These are phyloP conservation scores for Penicillium manginii DNA, from an alignment of 495 filamentous ascomycete genomes.

Conservation along the genomic window DNA sequence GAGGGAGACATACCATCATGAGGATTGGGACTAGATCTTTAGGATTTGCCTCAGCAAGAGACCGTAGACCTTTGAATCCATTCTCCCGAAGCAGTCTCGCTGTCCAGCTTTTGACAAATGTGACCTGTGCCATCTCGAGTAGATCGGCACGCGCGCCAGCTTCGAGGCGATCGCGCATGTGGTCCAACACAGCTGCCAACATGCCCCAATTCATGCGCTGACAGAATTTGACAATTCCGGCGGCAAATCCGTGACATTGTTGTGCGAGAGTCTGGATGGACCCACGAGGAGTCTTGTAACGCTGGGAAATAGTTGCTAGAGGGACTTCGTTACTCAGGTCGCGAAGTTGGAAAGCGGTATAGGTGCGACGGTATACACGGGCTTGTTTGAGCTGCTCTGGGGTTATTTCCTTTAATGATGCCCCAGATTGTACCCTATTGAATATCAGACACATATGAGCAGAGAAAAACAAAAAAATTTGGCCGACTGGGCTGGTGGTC, in stretches of 20 bases:
- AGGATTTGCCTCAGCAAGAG: constrained; percentile 68
- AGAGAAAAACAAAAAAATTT: not conserved
- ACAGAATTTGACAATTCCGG: constrained; percentile 77
- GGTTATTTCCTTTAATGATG: constrained; percentile 64
- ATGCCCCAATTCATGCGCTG: constrained; percentile 74
- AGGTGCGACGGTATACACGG: constrained; percentile 76
- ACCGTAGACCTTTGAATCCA: constrained; percentile 68
- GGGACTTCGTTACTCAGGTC: constrained; percentile 82
- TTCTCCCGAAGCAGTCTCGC: constrained; percentile 79
- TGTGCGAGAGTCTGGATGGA: constrained; percentile 73
- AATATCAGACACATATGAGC: not conserved
- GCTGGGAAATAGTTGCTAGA: constrained; percentile 66
- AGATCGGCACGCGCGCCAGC: constrained; percentile 76
- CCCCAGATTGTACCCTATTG: constrained; percentile 65
- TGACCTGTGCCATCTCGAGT: constrained; percentile 72
- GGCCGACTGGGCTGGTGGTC: not conserved
- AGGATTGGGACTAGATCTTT: constrained; percentile 71
- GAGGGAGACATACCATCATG: constrained; percentile 56
- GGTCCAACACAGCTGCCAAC: constrained; percentile 74
- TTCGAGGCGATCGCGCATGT: constrained; percentile 75
- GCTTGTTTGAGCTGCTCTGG: constrained; percentile 60
- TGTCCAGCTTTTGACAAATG: constrained; percentile 77
- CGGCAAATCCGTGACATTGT: constrained; percentile 78
- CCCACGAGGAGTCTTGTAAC: constrained; percentile 72
- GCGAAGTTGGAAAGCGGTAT: constrained; percentile 77